Conservation (phyloP, 1,284 basidiomycete species). For the Anthracocystis walkeri region DNA sequence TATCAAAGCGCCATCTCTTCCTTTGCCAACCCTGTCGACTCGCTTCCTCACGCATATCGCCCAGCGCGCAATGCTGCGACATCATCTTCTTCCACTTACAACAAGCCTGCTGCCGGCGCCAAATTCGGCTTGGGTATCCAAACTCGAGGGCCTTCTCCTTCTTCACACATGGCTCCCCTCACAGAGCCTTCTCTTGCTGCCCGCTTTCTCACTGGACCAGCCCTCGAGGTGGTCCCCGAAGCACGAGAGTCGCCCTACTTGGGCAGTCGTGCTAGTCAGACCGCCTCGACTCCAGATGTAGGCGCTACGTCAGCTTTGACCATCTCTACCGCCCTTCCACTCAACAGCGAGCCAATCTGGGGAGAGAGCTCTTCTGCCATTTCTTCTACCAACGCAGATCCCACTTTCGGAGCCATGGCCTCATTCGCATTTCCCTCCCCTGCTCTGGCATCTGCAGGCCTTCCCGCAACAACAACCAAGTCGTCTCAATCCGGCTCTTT, state of each 20-base stretch:
- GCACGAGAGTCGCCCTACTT: slow-evolving; percentile 37
- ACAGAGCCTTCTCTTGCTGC: slow-evolving; percentile 6
- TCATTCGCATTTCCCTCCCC: slow-evolving; percentile 36
- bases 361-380: slow-evolving; percentile 28
- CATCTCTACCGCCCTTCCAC: slow-evolving; percentile 29
- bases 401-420: slow-evolving; percentile 21
- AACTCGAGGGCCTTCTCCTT: slow-evolving; percentile 9
- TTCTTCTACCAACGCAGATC: slow-evolving; percentile 4
- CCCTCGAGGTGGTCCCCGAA: slow-evolving; percentile 34
- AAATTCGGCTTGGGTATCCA: slow-evolving; percentile 36
- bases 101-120: slow-evolving; percentile 6
- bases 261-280: slow-evolving; percentile 25
- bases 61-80: not conserved
- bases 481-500: slow-evolving; percentile 5
- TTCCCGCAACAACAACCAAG: not conserved
- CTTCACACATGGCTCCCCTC: slow-evolving; percentile 7
- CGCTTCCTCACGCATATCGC: slow-evolving; percentile 4
- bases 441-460: slow-evolving; percentile 9
- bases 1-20: slow-evolving; percentile 32
- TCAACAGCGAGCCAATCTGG: slow-evolving; percentile 39
- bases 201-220: slow-evolving; percentile 21
- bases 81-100: not conserved
- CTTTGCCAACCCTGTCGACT: slow-evolving; percentile 12
- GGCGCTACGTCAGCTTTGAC: slow-evolving; percentile 14
- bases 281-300: slow-evolving; percentile 21